Evolutionary conservation across 1,139 yeast genomes (phyloP), one percentile per base, ranked within the genome.

Genomic region (Debaryomyces nepalensis): DNA sequence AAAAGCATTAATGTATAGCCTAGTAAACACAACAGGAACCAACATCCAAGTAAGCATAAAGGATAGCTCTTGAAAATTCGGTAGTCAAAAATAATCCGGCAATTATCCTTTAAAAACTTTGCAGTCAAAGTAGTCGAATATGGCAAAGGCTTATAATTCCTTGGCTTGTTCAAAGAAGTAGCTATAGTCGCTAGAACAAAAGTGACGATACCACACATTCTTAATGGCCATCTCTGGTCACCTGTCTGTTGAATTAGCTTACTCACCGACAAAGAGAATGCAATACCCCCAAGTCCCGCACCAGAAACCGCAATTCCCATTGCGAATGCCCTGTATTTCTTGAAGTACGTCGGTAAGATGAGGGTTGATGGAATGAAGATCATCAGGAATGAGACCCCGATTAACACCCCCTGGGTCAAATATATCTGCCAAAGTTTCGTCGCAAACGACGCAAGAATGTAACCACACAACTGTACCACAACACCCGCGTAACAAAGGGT

Each of bases 211-310:
- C 81, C 84, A 32, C 77, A 65, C 75, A 82, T 75, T 46, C 91
- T 64, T 45, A 84, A 66, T 0, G 90, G 84, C 90, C 90, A 84
- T 43, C 68, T 61, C 47, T 77, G 86, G 52, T 79, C 69, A 0
- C 86, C 84, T 5, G 81, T 71, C 11, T 61, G 60, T 19, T 71
- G 59, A 34, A 82, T 68, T 16, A 82, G 56, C 21, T 68, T 66
- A 50, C 79, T 75, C 23, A 78, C 62, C 18, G 75, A 69, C 33
- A 80, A 61, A 2, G 82, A 70, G 51, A 78, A 80, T 1, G 77
- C 63, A 27, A 82, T 68, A 23, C 88, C 89, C n/a, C 88, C 89
- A 8, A 78, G 48, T 8, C 89, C 89, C 7, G 84, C 70, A 2
- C 89, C 89, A 10, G 77, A 56, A 26, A 81, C 81, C n/a, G 76